These are phyloP conservation scores for Talaromyces borbonicus DNA, from an alignment of 495 filamentous ascomycete genomes.

Conservation along the genomic window DNA sequence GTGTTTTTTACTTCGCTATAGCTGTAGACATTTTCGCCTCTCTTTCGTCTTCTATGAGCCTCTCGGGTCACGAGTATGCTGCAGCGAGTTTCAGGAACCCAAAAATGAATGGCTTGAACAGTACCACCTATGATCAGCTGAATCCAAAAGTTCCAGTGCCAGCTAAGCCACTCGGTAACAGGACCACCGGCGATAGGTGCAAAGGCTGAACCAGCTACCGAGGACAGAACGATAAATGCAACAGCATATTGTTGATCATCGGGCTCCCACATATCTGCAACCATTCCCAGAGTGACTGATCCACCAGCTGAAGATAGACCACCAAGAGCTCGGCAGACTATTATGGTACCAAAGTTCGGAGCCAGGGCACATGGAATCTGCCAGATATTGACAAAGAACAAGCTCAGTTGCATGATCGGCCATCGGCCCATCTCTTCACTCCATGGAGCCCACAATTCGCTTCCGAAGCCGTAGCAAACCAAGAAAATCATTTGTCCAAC, in stretches of 20 bases:
- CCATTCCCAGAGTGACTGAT: constrained; percentile 63
- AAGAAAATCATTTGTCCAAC: constrained; percentile 56
- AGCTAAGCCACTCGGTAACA: constrained; percentile 45
- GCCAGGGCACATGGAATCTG: constrained; percentile 55
- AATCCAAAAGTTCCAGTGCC: constrained; percentile 67
- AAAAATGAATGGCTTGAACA: constrained; percentile 52
- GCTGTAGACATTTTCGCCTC: constrained; percentile 41
- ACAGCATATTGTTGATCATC: constrained; percentile 48
- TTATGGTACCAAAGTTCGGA: constrained; percentile 49
- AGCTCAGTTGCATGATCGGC: constrained; percentile 50
- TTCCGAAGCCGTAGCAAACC: constrained; percentile 58
- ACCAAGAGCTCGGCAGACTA: constrained; percentile 50
- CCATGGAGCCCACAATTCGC: constrained; percentile 67
- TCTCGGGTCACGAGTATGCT: constrained; percentile 52
- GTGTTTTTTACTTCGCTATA: constrained; percentile 39
- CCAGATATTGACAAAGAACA: constrained; percentile 57
- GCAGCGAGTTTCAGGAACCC: constrained; percentile 57
- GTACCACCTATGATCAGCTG: constrained; percentile 57
- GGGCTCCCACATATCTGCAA: constrained; percentile 59
- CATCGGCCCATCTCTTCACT: constrained; percentile 58
- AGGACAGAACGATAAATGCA: constrained; percentile 57
- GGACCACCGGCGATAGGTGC: constrained; percentile 72
- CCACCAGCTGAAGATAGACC: constrained; percentile 61
- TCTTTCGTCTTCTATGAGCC: constrained; percentile 48
- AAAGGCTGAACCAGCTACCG: constrained; percentile 56